Percentiles rank a stretch among this genome's conserved stretches.
phyloP scores from a whole-genome alignment of 1,284 basidiomycete genomes.

The Golubevia sp. region DNA sequence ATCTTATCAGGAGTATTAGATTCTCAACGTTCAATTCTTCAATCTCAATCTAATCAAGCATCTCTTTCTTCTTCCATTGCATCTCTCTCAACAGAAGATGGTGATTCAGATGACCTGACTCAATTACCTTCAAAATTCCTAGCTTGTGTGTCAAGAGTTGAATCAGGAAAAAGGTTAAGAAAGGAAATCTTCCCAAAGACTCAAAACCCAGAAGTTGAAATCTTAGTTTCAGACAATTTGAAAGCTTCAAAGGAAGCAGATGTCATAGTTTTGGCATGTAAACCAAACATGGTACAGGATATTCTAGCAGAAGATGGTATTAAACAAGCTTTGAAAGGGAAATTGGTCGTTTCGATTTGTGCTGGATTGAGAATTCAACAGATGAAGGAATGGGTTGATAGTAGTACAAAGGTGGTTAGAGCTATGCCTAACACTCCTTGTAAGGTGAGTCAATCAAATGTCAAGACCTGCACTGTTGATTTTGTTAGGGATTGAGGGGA shows the following conservation, averaged over 20 bases:
- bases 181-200: constrained; percentile 20
- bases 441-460: constrained; percentile 69
- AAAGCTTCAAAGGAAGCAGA: constrained; percentile 75
- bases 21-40: constrained; percentile 29
- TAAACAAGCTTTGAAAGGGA: constrained; percentile 80
- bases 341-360: constrained; percentile 93
- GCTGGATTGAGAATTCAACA: constrained; percentile 90
- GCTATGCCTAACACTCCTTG: constrained; percentile 99
- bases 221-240: constrained; percentile 74
- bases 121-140: constrained; percentile 38
- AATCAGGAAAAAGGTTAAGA: constrained; percentile 34
- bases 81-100: constrained; percentile 11
- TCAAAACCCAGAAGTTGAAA: constrained; percentile 67
- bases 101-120: constrained; percentile 24
- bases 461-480: neutral
- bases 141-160: constrained; percentile 49
- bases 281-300: constrained; percentile 82
- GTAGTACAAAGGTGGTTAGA: constrained; percentile 82
- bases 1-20: constrained; percentile 84
- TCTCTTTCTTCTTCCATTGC: constrained; percentile 19
- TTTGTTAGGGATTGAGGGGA: neutral
- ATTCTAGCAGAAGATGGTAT: constrained; percentile 83
- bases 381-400: constrained; percentile 74
- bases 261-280: constrained; percentile 73
- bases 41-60: neutral